Conservation (phyloP, 2,329 filamentous ascomycete genomes). For the Fusarium pilosicola region DNA sequence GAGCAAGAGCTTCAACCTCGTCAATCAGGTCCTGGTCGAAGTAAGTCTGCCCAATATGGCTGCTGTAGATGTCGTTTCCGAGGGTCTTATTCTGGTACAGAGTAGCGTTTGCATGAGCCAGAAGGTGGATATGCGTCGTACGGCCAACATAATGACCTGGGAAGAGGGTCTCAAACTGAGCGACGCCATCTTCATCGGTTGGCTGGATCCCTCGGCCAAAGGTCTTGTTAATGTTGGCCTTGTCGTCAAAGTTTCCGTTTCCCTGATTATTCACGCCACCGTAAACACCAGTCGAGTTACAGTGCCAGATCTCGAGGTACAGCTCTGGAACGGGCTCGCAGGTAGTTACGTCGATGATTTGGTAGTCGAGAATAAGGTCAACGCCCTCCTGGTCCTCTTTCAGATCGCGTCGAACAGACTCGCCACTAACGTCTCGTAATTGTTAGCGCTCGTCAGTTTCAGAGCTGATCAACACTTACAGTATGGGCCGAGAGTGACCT, state of each 20-base stretch:
- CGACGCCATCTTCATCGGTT: constrained; percentile 55
- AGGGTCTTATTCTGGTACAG: constrained; percentile 48
- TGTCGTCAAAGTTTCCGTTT: constrained; percentile 57
- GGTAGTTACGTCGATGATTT: constrained; percentile 56
- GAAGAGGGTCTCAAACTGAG: constrained; percentile 55
- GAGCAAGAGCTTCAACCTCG: constrained; percentile 58
- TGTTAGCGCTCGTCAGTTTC: background rate
- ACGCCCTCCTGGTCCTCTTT: constrained; percentile 54
- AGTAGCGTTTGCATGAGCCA: constrained; percentile 52
- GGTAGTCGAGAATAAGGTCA: constrained; percentile 54
- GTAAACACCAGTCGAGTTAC: constrained; percentile 59
- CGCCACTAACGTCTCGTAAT: constrained; percentile 42
- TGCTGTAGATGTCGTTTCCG: constrained; percentile 51
- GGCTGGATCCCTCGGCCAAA: constrained; percentile 50
- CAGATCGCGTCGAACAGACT: constrained; percentile 50
- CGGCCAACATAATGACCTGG: constrained; percentile 58
- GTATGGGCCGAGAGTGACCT: constrained; percentile 61
- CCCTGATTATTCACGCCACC: constrained; percentile 49
- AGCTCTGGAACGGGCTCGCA: constrained; percentile 55
- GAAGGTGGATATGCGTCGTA: constrained; percentile 59
- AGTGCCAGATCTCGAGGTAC: constrained; percentile 58
- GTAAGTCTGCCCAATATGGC: constrained; percentile 71
- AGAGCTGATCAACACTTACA: constrained; percentile 27
- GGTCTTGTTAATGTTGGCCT: constrained; percentile 46
- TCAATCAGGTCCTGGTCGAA: constrained; percentile 67